A percentile compares a stretch with the other conserved stretches of the same genome.
Evolutionary conservation across 139 green algal species (phyloP).

Genomic region (Coelastrella sp.): DNA sequence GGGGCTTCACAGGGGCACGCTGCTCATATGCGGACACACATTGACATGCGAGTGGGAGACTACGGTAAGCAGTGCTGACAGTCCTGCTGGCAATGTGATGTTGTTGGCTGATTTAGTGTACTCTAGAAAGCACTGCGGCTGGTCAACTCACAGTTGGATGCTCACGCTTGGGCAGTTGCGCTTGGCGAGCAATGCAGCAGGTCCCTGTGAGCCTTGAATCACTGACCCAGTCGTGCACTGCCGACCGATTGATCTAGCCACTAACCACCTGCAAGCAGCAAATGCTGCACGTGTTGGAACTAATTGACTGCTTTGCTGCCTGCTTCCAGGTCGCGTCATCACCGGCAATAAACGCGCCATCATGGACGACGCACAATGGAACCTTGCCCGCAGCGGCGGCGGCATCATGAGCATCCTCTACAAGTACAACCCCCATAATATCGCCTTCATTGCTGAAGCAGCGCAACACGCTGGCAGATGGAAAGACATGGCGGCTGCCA

Average conservation of each 20-base stretch:
- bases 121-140: no score
- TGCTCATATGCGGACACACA: not conserved
- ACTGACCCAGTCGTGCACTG: no score
- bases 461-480: not conserved
- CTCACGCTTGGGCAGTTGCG: not conserved
- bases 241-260: no score
- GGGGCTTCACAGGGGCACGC: not conserved
- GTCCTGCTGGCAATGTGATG: not conserved
- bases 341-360: not conserved
- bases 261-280: no score
- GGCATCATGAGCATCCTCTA: constrained; percentile 14
- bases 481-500: not conserved
- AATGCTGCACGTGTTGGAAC: no score
- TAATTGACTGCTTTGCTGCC: not conserved
- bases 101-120: no score
- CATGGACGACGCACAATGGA: not conserved
- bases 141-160: not conserved
- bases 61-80: not conserved
- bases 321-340: not conserved
- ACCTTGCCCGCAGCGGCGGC: not conserved
- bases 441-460: constrained; percentile 5
- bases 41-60: not conserved
- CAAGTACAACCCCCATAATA: constrained; percentile 1
- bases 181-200: no score
- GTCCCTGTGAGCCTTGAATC: no score